A percentile compares a stretch with the other conserved stretches of the same genome.
Conservation (phyloP, 2,329 filamentous ascomycete genomes). For the Neonectria sp. region DNA sequence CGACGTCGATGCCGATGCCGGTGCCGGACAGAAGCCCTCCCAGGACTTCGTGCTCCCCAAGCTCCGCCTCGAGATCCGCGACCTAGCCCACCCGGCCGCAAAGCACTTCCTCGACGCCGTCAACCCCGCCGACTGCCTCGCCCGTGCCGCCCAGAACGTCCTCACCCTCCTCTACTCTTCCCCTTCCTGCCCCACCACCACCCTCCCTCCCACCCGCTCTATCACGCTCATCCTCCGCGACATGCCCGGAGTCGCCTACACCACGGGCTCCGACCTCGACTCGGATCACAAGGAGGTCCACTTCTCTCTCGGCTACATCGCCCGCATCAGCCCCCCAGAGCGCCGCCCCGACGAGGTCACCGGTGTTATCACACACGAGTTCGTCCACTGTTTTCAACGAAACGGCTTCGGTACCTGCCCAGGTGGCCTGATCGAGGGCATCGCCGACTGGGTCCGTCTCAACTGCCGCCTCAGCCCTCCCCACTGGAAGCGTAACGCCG, state of each 20-base stretch:
- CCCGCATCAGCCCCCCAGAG: conserved; percentile 57
- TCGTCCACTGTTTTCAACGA: conserved; percentile 96
- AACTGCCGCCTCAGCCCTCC: conserved; percentile 80
- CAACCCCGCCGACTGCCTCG: conserved; percentile 74
- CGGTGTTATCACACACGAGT: conserved; percentile 91
- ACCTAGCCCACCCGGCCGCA: conserved; percentile 73
- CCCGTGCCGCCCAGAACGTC: conserved; percentile 76
- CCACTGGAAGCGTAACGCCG: conserved; percentile 80
- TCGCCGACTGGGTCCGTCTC: conserved; percentile 93
- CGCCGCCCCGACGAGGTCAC: conserved; percentile 75
- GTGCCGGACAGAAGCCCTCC: neutral
- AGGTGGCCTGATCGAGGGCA: conserved; percentile 88
- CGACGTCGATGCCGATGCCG: conserved; percentile 8
- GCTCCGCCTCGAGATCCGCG: conserved; percentile 72
- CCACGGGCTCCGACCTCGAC: conserved; percentile 84
- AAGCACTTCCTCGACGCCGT: conserved; percentile 77
- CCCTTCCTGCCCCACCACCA: conserved; percentile 58
- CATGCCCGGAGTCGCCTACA: conserved; percentile 92
- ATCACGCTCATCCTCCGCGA: conserved; percentile 86
- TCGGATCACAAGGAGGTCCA: conserved; percentile 94
- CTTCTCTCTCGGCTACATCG: conserved; percentile 84
- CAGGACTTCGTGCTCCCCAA: conserved; percentile 63
- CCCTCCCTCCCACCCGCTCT: conserved; percentile 79
- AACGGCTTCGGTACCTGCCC: conserved; percentile 74
- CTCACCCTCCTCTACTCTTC: conserved; percentile 78